Evolutionary conservation across 2,329 filamentous ascomycete species (phyloP).

Genomic region (Fusarium coffeatum): DNA sequence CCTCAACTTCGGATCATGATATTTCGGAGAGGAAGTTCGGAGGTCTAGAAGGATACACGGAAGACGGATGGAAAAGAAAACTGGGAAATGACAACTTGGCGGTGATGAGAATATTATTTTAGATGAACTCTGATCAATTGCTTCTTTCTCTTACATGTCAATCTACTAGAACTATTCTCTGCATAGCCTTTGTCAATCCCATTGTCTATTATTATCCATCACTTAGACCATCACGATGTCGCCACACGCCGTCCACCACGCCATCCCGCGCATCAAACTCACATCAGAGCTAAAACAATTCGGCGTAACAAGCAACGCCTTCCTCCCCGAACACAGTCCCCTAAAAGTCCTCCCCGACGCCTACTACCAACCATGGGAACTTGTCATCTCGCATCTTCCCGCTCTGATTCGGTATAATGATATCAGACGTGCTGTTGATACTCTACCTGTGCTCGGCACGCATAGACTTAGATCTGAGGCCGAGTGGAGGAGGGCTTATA

Average conservation of each 20-base stretch:
- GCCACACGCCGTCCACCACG: slow-evolving; percentile 54
- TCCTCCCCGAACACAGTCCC: slow-evolving; percentile 79
- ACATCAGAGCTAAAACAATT: slow-evolving; percentile 51
- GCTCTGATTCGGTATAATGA: slow-evolving; percentile 69
- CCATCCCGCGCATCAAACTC: slow-evolving; percentile 30
- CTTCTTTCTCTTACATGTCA: not conserved
- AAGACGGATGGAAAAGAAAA: slow-evolving; percentile 16
- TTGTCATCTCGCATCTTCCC: slow-evolving; percentile 74
- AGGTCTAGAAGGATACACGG: slow-evolving; percentile 5
- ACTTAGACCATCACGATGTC: slow-evolving; percentile 51
- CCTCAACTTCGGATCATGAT: not conserved
- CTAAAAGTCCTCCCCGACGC: slow-evolving; percentile 71
- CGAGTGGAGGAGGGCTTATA: slow-evolving; percentile 86
- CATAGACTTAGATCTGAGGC: slow-evolving; percentile 69
- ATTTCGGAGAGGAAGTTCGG: slow-evolving; percentile 4
- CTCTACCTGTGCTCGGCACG: slow-evolving; percentile 77
- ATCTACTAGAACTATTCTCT: not conserved
- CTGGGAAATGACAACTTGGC: slow-evolving; percentile 2
- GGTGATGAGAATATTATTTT: slow-evolving; percentile 21
- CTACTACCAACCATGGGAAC: slow-evolving; percentile 87
- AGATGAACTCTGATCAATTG: slow-evolving; percentile 5
- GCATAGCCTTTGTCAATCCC: not conserved
- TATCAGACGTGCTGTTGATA: slow-evolving; percentile 71
- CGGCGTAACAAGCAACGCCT: slow-evolving; percentile 70
- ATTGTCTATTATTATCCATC: not conserved